Base-by-base conservation (phyloP, 2,329 filamentous ascomycete genomes). In the Fusarium denticulatum region DNA sequence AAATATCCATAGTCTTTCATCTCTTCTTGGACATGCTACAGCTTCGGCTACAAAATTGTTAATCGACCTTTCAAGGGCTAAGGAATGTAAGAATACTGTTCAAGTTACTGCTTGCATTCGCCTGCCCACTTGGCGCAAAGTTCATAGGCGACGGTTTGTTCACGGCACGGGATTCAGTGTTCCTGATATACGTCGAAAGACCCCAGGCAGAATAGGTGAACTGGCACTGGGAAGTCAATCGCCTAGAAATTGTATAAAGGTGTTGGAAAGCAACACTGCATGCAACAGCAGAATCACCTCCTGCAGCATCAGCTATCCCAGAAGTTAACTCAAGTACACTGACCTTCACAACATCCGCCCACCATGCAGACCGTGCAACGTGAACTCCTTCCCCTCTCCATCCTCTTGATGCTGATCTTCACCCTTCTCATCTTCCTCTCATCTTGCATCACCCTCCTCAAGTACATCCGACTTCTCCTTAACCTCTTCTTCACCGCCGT, bases 191-290 rank as follows among this genome's bases (percentile, higher is more conserved):
- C 20, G 16, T 3, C 8, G 13, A 4, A 20, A 24, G 2, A 8
- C 12, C 7, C 12, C 20, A 11, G 22, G 4, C 2, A 9, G 13
- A 24, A 14, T 1, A 32, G 6, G 0, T 22, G 8, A 47, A 20
- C 1, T 20, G n/a, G 5, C 16, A 36, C 30, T 36, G 9, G 49
- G 0, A 26, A 20, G n/a, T 4, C 4, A 20, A 10, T 18, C 1
- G 24, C 11, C 32, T 26, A 7, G 18, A 20, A 34, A 12, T 8
- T 4, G 5, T 6, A 26, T 26, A 36, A 52, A 26, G 7, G 2
- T 1, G 5, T 5, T 5, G 7, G 3, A 15, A 8, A 7, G 2
- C 5, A 26, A 11, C 9, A n/a, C 28, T n/a, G 5, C 3, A 3
- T 3, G 7, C 13, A 3, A 22, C 9, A 18, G 8, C 2, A 36